These are phyloP conservation scores for Colletotrichum cordylinicola DNA, from an alignment of 2,329 filamentous ascomycete genomes.

Conservation along the genomic window DNA sequence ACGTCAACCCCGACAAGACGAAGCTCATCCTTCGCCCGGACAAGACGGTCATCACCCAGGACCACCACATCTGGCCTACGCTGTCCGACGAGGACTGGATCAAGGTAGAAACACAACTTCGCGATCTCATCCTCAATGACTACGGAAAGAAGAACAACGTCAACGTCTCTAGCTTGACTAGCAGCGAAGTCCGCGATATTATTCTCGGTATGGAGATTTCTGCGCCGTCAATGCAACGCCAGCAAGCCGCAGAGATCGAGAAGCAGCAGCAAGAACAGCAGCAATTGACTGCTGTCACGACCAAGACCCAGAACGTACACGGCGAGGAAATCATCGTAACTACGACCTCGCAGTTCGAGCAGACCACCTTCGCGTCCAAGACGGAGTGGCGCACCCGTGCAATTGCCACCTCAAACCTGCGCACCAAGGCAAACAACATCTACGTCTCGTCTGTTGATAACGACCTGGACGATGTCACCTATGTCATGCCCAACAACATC, in stretches of 20 bases:
- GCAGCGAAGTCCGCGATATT: conserved; percentile 96
- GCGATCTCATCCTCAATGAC: conserved; percentile 95
- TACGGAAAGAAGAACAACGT: conserved; percentile 99
- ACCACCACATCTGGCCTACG: conserved; percentile 98
- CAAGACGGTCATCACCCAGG: conserved; percentile 97
- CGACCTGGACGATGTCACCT: conserved; percentile 88
- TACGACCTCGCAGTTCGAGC: conserved; percentile 96
- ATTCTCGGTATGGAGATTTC: conserved; percentile 99
- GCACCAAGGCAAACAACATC: conserved; percentile 95
- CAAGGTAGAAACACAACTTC: conserved; percentile 96
- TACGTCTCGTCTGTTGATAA: conserved; percentile 97
- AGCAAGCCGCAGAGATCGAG: conserved; percentile 98
- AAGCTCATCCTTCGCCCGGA: conserved; percentile 94
- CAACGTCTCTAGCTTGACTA: conserved; percentile 95
- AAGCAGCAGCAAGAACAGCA: conserved; percentile 98
- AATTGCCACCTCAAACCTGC: conserved; percentile 94
- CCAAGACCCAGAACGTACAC: conserved; percentile 96
- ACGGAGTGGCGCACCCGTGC: conserved; percentile 98
- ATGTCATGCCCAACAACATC: conserved; percentile 99
- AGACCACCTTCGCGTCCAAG: conserved; percentile 97
- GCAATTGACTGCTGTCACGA: conserved; percentile 95
- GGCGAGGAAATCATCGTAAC: conserved; percentile 98
- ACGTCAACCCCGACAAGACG: conserved; percentile 98
- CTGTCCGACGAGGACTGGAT: conserved; percentile 97
- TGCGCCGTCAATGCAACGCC: conserved; percentile 95